phyloP scores from a whole-genome alignment of 2,329 filamentous ascomycete species.

The Onygenales sp. region DNA sequence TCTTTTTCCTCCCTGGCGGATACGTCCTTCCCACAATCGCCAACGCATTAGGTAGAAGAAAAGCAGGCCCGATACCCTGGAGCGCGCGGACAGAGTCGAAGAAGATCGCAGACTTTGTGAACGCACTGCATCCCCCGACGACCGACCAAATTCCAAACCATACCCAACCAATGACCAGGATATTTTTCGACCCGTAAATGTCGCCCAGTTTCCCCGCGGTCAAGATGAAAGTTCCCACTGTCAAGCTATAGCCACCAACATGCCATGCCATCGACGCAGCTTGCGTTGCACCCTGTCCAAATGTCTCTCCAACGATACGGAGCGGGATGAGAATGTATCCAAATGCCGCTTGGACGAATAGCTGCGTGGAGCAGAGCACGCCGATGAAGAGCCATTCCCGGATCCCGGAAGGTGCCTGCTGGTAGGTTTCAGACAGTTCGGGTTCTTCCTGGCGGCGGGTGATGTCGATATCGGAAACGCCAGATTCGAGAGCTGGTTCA shows the following conservation, averaged over 20 bases:
- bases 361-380: constrained; percentile 38
- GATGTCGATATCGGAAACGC: too few species aligned
- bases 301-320: constrained; percentile 36
- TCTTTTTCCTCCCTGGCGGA: constrained; percentile 58
- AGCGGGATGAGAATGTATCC: constrained; percentile 30
- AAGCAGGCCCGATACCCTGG: constrained; percentile 63
- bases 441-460: too few species aligned
- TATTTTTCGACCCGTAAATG: constrained; percentile 53
- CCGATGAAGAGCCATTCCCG: constrained; percentile 26
- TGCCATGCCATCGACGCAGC: constrained; percentile 44
- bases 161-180: constrained; percentile 51
- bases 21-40: constrained; percentile 57
- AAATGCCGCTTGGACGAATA: constrained; percentile 28
- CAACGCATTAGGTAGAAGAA: constrained; percentile 59
- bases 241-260: constrained; percentile 39
- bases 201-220: constrained; percentile 48
- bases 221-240: constrained; percentile 38
- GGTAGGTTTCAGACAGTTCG: too few species aligned
- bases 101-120: constrained; percentile 52
- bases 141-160: constrained; percentile 62
- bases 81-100: constrained; percentile 63
- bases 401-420: too few species aligned
- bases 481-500: too few species aligned
- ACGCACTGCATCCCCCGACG: constrained; percentile 55
- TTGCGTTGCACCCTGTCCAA: constrained; percentile 36